phyloP scores from a whole-genome alignment of 495 filamentous ascomycete genomes.

The Terfezia claveryi region DNA sequence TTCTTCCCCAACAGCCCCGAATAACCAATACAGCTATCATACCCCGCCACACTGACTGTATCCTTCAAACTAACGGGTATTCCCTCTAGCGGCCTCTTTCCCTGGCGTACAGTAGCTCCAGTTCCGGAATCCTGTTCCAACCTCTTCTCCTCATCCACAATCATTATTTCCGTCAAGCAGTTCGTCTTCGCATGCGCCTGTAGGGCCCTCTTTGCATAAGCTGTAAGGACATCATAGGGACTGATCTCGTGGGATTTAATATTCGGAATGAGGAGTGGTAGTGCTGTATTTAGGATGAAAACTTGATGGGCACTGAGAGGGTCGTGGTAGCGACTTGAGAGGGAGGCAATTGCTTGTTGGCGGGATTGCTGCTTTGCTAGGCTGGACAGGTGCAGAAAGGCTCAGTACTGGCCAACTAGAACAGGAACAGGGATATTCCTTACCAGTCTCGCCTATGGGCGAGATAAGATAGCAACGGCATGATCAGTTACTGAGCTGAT shows the following conservation, averaged over 20 bases:
- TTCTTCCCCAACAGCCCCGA: slow-evolving; percentile 48
- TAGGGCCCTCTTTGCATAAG: slow-evolving; percentile 79
- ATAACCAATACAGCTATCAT: slow-evolving; percentile 72
- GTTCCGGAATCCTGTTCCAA: slow-evolving; percentile 17
- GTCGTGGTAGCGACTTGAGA: slow-evolving; percentile 42
- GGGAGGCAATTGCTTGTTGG: slow-evolving; percentile 37
- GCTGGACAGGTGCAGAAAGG: slow-evolving; percentile 26
- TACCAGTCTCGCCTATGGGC: slow-evolving; percentile 39
- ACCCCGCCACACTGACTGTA: slow-evolving; percentile 62
- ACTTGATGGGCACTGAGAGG: slow-evolving; percentile 39
- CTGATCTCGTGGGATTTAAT: slow-evolving; percentile 45
- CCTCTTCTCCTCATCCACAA: neutral
- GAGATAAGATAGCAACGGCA: slow-evolving; percentile 32
- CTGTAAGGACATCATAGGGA: slow-evolving; percentile 52
- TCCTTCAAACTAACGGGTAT: slow-evolving; percentile 84
- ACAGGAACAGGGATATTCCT: neutral
- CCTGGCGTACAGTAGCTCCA: neutral
- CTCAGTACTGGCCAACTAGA: neutral
- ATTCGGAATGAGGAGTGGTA: slow-evolving; percentile 53
- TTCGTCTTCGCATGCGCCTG: slow-evolving; percentile 75
- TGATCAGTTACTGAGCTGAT: neutral
- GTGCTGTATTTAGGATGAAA: slow-evolving; percentile 45
- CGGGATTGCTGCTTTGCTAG: slow-evolving; percentile 61
- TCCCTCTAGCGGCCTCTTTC: slow-evolving; percentile 45
- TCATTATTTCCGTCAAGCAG: slow-evolving; percentile 71